phyloP scores from a whole-genome alignment of 2,329 filamentous ascomycete genomes.

The Cytospora piceicola region DNA sequence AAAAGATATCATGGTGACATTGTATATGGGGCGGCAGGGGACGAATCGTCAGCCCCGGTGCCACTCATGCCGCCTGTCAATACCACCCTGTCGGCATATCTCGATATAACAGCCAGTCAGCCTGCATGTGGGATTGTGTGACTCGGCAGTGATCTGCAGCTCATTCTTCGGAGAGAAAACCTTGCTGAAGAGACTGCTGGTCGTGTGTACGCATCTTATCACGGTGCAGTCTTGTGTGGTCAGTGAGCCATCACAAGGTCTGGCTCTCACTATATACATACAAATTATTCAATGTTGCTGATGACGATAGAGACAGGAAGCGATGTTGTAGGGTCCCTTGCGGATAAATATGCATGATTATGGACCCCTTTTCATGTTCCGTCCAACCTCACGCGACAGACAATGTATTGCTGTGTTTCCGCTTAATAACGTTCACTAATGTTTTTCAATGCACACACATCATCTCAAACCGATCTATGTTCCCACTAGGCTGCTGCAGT shows the following conservation, averaged over 20 bases:
- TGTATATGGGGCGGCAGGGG: background rate
- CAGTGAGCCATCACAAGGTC: background rate
- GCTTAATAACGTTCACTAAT: background rate
- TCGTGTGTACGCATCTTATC: background rate
- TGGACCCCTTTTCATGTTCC: too few relatives aligned
- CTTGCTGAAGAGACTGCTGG: background rate
- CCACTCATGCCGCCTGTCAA: conserved; percentile 2
- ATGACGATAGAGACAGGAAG: background rate
- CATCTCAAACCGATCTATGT: background rate
- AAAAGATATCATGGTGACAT: background rate
- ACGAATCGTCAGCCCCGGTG: background rate
- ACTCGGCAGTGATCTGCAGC: background rate
- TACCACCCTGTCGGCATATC: background rate
- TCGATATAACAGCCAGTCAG: too few relatives aligned
- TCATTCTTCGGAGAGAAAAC: background rate
- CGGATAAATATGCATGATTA: too few relatives aligned
- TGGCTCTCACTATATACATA: background rate
- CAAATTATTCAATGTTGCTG: background rate
- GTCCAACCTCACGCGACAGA: background rate
- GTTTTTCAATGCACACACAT: background rate
- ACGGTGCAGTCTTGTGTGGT: background rate
- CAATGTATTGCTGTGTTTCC: background rate
- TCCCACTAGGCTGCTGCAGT: background rate
- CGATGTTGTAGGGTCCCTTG: background rate
- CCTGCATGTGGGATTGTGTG: background rate